Evolutionary conservation across 805 yeast genomes (phyloP), one percentile per base, ranked within the genome.

Genomic region (Geotrichum ghanense): DNA sequence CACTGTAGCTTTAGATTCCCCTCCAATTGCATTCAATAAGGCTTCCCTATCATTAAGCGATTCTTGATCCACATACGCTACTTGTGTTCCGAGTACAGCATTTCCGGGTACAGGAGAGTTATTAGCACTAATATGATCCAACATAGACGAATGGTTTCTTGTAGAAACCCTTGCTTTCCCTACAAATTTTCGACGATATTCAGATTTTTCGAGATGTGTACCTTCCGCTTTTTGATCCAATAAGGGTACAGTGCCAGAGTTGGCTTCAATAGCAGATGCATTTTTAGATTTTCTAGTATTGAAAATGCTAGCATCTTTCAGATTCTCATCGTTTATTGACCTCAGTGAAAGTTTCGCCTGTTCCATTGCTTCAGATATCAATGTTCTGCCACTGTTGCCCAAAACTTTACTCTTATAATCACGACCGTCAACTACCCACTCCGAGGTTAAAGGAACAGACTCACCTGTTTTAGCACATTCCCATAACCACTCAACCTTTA

Each of bases 401-500:
- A 31, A 31, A 5, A 31, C 37, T 31, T 31, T 31, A 10, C 37
- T 51, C n/a, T 45, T 43, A 3, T 43, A 45, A 19, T 46, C 46
- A 23, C 47, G 48, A 1, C 55, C 55, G 43, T 52, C 59, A 9
- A 53, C 22, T 3, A 49, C 51, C 47, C 47, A 56, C 24, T 48
- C 39, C 4, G 27, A 16, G 22, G 23, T 37, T 17, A 51, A 22
- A 3, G 52, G 51, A 42, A 57, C 40, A 23, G 55, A 21, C 6
- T 26, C 44, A 21, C 65, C 67, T 3, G 50, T 51, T 4, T 39
- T 45, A 1, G 65, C 67, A 34, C 66, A 59, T 21, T 56, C 57
- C 66, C 67, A 62, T 12, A 69, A 53, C 72, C 72, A 69, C 22
- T 53, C 48, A 9, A 54, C 59, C 19, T 55, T 55, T 2, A 66